Percentiles rank a stretch among this genome's conserved stretches.
Conservation (phyloP, 192 early-diverging fungal genomes). For the Coemansia sp. region DNA sequence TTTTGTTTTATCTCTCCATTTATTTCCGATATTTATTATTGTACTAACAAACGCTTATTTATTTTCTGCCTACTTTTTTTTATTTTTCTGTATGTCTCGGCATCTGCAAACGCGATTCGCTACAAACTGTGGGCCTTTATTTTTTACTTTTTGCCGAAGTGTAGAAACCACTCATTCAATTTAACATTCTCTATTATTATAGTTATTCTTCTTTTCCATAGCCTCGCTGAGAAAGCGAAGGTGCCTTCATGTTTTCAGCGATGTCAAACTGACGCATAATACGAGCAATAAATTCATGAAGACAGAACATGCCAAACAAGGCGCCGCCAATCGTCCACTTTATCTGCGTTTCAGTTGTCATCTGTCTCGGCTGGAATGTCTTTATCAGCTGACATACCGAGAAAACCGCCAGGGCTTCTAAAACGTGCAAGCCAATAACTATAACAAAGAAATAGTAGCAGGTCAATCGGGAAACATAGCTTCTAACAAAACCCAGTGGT, state of each 20-base stretch:
- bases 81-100: no score
- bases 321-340: constrained; percentile 42
- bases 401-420: constrained; percentile 24
- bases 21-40: no score
- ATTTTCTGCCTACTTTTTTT: no score
- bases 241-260: constrained; percentile 14
- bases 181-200: no score
- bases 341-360: constrained; percentile 28
- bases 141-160: no score
- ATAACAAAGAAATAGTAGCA: constrained; percentile 31
- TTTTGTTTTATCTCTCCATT: no score
- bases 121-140: no score
- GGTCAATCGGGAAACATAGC: constrained; percentile 13
- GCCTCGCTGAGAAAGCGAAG: background rate
- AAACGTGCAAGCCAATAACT: constrained; percentile 9
- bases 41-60: no score
- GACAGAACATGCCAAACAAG: constrained; percentile 33
- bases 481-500: constrained; percentile 11
- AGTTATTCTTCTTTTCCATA: background rate
- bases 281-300: constrained; percentile 24
- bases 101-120: no score
- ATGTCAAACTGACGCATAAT: constrained; percentile 36
- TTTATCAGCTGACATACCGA: constrained; percentile 43
- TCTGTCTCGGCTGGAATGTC: constrained; percentile 47
- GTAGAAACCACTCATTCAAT: no score